These are phyloP conservation scores for Ustilaginoidea virens DNA, from an alignment of 2,329 filamentous ascomycete species.

Conservation along the genomic window DNA sequence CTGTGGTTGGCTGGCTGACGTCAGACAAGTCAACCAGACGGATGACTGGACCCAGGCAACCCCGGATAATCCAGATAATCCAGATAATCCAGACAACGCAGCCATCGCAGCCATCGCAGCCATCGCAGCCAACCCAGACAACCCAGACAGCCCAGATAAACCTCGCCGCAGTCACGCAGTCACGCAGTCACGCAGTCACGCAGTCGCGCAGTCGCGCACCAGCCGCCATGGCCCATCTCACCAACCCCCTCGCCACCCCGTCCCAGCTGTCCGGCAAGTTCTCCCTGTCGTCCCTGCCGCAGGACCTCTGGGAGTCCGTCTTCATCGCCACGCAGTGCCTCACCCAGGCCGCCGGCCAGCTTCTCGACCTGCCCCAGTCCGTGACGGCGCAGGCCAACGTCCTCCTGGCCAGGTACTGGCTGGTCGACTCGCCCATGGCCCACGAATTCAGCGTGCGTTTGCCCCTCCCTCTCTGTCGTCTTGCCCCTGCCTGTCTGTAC, in stretches of 20 bases:
- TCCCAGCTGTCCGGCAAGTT: slow-evolving; percentile 48
- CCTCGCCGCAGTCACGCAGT: too few relatives aligned
- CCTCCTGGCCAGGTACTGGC: slow-evolving; percentile 67
- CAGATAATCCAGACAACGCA: too few relatives aligned
- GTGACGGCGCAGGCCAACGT: slow-evolving; percentile 76
- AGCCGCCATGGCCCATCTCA: slow-evolving; percentile 47
- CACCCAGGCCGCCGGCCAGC: slow-evolving; percentile 63
- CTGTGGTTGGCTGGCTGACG: too few relatives aligned
- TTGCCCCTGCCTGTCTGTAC: too few relatives aligned
- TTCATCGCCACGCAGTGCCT: slow-evolving; percentile 58
- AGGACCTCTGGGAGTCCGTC: slow-evolving; percentile 55
- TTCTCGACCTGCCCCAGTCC: slow-evolving; percentile 73
- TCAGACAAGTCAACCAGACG: too few relatives aligned
- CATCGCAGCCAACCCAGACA: too few relatives aligned
- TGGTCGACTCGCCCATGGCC: slow-evolving; percentile 38
- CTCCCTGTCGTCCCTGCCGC: slow-evolving; percentile 42
- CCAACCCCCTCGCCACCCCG: slow-evolving; percentile 58
- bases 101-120: too few relatives aligned
- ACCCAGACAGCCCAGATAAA: too few relatives aligned
- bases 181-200: too few relatives aligned
- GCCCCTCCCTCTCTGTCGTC: slow-evolving; percentile 1
- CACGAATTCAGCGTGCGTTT: slow-evolving; percentile 39
- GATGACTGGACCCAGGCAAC: too few relatives aligned
- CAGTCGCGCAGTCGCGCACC: too few relatives aligned
- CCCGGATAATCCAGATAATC: too few relatives aligned